Conservation (phyloP, 23 red algal species). For the Pyropia haitanensis region DNA sequence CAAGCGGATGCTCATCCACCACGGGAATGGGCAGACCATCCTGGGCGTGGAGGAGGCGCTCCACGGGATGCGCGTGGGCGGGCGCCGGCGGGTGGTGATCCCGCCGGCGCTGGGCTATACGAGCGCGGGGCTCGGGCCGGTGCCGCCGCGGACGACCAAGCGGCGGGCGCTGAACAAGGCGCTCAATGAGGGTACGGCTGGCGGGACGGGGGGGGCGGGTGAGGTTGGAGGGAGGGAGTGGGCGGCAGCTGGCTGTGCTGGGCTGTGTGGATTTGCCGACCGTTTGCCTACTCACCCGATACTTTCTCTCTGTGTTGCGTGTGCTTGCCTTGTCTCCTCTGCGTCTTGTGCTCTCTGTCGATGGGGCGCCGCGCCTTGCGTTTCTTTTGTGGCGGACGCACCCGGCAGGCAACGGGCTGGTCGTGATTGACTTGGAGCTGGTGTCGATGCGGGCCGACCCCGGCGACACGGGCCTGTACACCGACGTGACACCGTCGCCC, state of each 20-base stretch:
- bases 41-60: slow-evolving; percentile 85
- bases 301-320: no score
- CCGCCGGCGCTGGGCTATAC: slow-evolving; percentile 63
- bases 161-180: slow-evolving; percentile 37
- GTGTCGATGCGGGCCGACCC: slow-evolving; percentile 45
- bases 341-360: no score
- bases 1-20: slow-evolving; percentile 43
- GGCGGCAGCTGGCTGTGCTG: not conserved
- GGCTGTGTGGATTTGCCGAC: no score
- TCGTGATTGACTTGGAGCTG: slow-evolving; percentile 69
- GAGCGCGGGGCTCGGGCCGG: slow-evolving; percentile 56
- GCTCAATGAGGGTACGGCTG: slow-evolving; percentile 9
- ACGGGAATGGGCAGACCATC: slow-evolving; percentile 80
- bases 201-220: no score
- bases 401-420: slow-evolving; percentile 18
- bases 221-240: not conserved
- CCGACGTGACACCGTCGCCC: slow-evolving; percentile 39
- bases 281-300: no score
- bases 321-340: no score
- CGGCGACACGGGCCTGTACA: slow-evolving; percentile 48
- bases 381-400: not conserved
- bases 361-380: not conserved
- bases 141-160: slow-evolving; percentile 30
- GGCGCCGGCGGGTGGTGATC: slow-evolving; percentile 65
- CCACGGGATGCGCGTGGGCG: slow-evolving; percentile 75